These are phyloP conservation scores for Sugiyamaella mastotermitis DNA, from an alignment of 805 yeast genomes.

Conservation along the genomic window DNA sequence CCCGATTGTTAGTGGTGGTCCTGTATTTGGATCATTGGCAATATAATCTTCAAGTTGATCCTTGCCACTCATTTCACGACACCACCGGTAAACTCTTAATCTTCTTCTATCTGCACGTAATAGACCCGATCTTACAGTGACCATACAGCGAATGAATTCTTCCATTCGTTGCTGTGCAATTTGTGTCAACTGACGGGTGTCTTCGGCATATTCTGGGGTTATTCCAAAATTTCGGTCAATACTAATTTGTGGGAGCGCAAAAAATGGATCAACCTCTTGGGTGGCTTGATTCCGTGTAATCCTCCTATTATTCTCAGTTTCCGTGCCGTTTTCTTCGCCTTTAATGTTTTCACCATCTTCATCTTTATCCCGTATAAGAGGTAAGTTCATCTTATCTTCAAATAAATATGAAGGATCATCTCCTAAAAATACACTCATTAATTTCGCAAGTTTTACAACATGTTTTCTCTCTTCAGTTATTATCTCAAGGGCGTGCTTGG, in stretches of 20 bases:
- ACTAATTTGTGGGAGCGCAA: slow-evolving; percentile 50
- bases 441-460: slow-evolving; percentile 61
- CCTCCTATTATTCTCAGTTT: slow-evolving; percentile 18
- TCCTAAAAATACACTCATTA: slow-evolving; percentile 77
- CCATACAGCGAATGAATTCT: slow-evolving; percentile 77
- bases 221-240: slow-evolving; percentile 46
- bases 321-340: slow-evolving; percentile 21
- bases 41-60: slow-evolving; percentile 26
- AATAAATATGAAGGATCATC: slow-evolving; percentile 70
- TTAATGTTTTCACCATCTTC: slow-evolving; percentile 21
- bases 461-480: slow-evolving; percentile 78
- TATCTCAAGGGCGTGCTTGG: slow-evolving; percentile 66
- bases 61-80: slow-evolving; percentile 69
- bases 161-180: slow-evolving; percentile 77
- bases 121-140: slow-evolving; percentile 67
- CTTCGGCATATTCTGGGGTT: slow-evolving; percentile 55
- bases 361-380: slow-evolving; percentile 42
- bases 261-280: slow-evolving; percentile 53
- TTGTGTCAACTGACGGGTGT: slow-evolving; percentile 66
- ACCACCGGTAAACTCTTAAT: slow-evolving; percentile 71
- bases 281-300: slow-evolving; percentile 27
- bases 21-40: slow-evolving; percentile 13
- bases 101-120: slow-evolving; percentile 74
- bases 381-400: slow-evolving; percentile 59
- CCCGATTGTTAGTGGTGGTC: too few relatives aligned